Conservation (phyloP, 352 stramenopile species). For the Phytophthora foliorum region DNA sequence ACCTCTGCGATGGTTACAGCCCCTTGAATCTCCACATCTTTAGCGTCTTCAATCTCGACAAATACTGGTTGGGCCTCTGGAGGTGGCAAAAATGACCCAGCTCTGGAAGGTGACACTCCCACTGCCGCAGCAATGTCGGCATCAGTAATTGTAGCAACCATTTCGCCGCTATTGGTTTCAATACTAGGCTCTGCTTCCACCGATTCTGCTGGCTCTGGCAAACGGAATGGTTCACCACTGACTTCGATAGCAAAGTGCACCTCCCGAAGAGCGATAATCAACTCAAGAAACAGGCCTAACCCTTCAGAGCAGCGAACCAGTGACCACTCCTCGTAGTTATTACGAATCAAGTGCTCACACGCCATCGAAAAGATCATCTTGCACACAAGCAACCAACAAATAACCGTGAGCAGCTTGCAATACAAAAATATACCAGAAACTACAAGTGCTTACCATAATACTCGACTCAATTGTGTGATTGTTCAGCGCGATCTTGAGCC, state of each 20-base stretch:
- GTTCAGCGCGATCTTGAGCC: constrained; percentile 85
- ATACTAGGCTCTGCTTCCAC: constrained; percentile 21
- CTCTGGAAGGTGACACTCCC: constrained; percentile 36
- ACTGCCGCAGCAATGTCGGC: constrained; percentile 44
- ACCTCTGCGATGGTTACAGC: constrained; percentile 18
- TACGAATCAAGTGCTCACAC: constrained; percentile 76
- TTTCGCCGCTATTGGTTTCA: constrained; percentile 30
- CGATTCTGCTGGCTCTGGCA: constrained; percentile 23
- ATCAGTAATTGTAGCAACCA: constrained; percentile 45
- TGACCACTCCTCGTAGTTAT: constrained; percentile 88
- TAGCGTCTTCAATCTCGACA: constrained; percentile 26
- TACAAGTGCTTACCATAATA: constrained; percentile 56
- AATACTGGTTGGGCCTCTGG: constrained; percentile 20
- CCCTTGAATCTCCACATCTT: constrained; percentile 26
- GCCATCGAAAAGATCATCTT: constrained; percentile 83
- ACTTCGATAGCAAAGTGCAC: constrained; percentile 81
- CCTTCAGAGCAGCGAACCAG: constrained; percentile 80
- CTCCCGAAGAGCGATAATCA: constrained; percentile 76
- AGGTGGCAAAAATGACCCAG: constrained; percentile 34
- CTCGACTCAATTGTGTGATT: constrained; percentile 84
- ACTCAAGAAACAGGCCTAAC: constrained; percentile 76
- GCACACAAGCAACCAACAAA: constrained; percentile 8
- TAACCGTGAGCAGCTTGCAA: constrained; percentile 14
- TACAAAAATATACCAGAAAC: background rate
- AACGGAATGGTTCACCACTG: constrained; percentile 62